Percentiles rank a stretch among this genome's conserved stretches.
Evolutionary conservation across 768 basidiomycete species (phyloP).

Genomic region (Panaeolus papilionaceus): DNA sequence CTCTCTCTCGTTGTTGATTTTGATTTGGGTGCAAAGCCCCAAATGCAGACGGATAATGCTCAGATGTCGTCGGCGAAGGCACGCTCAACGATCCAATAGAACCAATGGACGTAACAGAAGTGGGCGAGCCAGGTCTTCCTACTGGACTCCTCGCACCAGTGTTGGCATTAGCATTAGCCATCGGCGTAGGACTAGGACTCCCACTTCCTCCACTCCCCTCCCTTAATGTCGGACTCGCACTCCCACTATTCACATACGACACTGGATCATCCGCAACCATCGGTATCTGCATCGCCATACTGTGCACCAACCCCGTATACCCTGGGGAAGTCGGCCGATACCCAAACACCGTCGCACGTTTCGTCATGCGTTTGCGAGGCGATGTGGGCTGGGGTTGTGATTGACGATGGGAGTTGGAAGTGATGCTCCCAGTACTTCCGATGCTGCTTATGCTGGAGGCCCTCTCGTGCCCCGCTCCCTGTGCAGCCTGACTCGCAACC

Average conservation of each 20-base stretch:
- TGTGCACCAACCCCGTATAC: neutral
- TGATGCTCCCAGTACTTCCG: neutral
- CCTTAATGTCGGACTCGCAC: neutral
- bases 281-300: neutral
- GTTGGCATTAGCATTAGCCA: neutral
- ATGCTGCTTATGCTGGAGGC: too few species aligned
- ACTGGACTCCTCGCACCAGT: neutral
- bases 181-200: neutral
- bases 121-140: neutral
- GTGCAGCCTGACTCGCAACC: too few species aligned
- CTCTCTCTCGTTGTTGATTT: neutral
- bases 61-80: neutral
- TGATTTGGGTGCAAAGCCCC: neutral
- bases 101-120: neutral
- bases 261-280: neutral
- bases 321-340: neutral
- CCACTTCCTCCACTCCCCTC: neutral
- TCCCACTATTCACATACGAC: neutral
- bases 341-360: neutral
- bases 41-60: neutral
- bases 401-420: neutral
- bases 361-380: neutral
- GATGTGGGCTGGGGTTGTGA: neutral
- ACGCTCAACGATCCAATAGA: neutral
- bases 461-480: too few species aligned